Conservation (phyloP, 495 filamentous ascomycete genomes). For the Hyaloscypha bicolor region DNA sequence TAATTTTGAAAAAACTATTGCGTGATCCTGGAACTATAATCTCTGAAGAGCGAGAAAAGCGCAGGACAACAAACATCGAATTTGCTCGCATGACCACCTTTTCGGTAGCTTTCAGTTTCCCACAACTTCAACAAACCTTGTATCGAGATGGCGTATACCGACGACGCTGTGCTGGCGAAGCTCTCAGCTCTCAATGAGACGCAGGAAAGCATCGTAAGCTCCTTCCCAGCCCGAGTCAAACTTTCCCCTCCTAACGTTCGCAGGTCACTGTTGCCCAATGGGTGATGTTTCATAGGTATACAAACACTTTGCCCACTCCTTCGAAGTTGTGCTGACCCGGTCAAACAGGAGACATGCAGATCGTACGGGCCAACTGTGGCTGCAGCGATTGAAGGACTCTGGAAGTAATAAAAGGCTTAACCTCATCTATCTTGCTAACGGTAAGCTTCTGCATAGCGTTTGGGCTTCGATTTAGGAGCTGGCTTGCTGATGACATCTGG, state of each 20-base stretch:
- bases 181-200: slow-evolving; percentile 93
- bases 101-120: neutral
- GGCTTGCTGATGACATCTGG: slow-evolving; percentile 31
- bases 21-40: slow-evolving; percentile 5
- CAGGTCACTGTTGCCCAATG: slow-evolving; percentile 82
- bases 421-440: slow-evolving; percentile 94
- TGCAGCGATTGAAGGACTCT: slow-evolving; percentile 84
- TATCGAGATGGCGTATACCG: slow-evolving; percentile 80
- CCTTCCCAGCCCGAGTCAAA: neutral
- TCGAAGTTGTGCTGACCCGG: slow-evolving; percentile 28
- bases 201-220: slow-evolving; percentile 83
- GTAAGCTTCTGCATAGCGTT: slow-evolving; percentile 46
- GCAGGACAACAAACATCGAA: neutral
- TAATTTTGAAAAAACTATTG: neutral
- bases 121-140: neutral
- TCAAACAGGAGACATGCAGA: slow-evolving; percentile 79
- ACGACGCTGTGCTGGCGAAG: slow-evolving; percentile 91
- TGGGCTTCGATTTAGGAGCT: slow-evolving; percentile 5
- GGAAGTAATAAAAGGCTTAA: slow-evolving; percentile 81
- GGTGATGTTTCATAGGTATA: slow-evolving; percentile 98
- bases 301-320: slow-evolving; percentile 10
- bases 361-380: slow-evolving; percentile 84
- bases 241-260: neutral
- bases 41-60: neutral
- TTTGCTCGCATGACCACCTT: neutral